Base-by-base conservation (phyloP, 2,329 filamentous ascomycete genomes). In the Colletotrichum lini region DNA sequence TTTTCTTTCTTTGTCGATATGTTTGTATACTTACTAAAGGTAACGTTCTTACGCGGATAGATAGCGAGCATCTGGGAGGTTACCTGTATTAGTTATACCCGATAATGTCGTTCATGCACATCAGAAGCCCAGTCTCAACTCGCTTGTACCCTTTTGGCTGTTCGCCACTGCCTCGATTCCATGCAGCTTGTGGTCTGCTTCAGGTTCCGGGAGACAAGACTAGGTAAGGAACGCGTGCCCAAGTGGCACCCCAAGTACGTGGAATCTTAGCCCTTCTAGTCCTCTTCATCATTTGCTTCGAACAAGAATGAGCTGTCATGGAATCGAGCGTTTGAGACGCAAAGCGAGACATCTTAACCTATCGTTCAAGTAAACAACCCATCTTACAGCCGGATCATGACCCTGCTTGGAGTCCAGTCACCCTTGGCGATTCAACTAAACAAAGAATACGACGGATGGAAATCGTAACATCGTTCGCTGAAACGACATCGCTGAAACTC, bases 41-140 rank as follows among this genome's bases (percentile, higher is more conserved):
- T 6, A 38, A n/a, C 21, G n/a, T 42, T 30, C 13, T n/a, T 18
- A 12, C 5, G 8, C 6, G 7, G 26, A 30, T 26, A 18, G 18
- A 45, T 7, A 65, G 66, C 52, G 21, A 52, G 59, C 42, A 38
- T 56, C 4, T 40, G 53, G 45, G 61, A 53, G 61, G 53, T 58
- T 16, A 52, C 57, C 42, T 69, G 66, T 69, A 10, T 50, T 69
- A 38, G 12, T 45, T 69, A 69, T 65, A 69, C 66, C 61, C 66
- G 6, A 58, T 65, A 52, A 50, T 65, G 61, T 65, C 9, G 15
- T 44, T 30, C 16, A 45, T 26, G 47, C 23, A 54, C 2, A 40
- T 21, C 12, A n/a, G 8, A 57, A 38, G 18, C n/a, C 15, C 30
- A 35, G 8, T 35, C 30, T 35, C 30, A 8, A 35, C 30, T 35